Conservation (phyloP, 164 flowering plant genomes). For the Houttuynia cordata region DNA sequence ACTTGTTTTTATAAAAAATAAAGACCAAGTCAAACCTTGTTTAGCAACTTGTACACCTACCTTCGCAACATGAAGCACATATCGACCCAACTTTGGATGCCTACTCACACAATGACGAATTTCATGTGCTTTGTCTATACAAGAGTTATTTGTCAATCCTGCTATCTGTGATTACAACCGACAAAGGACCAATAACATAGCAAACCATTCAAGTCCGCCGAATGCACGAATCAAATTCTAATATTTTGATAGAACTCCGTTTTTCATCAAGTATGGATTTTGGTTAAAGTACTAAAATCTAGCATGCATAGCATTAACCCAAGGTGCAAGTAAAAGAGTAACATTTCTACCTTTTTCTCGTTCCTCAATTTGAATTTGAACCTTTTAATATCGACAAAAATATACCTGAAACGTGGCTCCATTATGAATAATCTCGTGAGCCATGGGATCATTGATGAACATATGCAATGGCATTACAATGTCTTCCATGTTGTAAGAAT, state of each 20-base stretch:
- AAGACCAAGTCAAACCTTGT: not conserved
- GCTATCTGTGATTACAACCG: conserved; percentile 46
- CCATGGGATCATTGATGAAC: conserved; percentile 61
- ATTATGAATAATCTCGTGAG: conserved; percentile 79
- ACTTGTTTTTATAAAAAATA: too few relatives aligned
- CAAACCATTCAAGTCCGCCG: too few relatives aligned
- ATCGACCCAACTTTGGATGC: conserved; percentile 50
- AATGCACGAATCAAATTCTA: too few relatives aligned
- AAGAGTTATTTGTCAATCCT: conserved; percentile 95
- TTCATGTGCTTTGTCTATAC: conserved; percentile 48
- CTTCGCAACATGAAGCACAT: conserved; percentile 93
- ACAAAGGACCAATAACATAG: not conserved
- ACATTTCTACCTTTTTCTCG: too few relatives aligned
- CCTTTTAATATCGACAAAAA: too few relatives aligned
- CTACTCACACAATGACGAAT: conserved; percentile 77
- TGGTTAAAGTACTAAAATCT: too few relatives aligned
- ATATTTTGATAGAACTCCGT: too few relatives aligned
- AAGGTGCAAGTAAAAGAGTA: too few relatives aligned
- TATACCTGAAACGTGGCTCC: conserved; percentile 93
- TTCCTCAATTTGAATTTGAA: too few relatives aligned
- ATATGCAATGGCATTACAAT: conserved; percentile 69
- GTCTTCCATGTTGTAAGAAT: conserved; percentile 47
- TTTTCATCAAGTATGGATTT: too few relatives aligned
- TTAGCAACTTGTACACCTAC: conserved; percentile 19
- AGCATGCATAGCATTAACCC: too few relatives aligned